Conservation (phyloP, 2,329 filamentous ascomycete genomes). For the Calonectria pseudoreteaudii region DNA sequence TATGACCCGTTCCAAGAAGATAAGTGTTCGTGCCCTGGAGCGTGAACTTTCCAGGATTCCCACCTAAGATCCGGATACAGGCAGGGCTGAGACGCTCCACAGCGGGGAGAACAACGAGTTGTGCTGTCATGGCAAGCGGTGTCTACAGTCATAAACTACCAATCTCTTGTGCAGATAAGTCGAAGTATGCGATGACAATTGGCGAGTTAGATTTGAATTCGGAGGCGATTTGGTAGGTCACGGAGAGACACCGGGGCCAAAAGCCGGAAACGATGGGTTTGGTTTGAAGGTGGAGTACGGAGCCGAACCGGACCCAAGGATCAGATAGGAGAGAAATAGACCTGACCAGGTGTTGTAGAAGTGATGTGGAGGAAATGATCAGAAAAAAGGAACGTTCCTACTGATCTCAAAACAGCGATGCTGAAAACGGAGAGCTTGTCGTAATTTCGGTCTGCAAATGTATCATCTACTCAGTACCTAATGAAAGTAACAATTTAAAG, state of each 20-base stretch:
- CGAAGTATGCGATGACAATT: background rate
- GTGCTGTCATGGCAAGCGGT: constrained; percentile 63
- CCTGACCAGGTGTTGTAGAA: too few relatives aligned
- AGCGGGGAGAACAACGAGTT: constrained; percentile 74
- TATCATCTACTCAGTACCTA: background rate
- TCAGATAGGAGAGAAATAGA: background rate
- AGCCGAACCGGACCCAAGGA: constrained; percentile 11
- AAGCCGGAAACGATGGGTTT: background rate
- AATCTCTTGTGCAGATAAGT: background rate
- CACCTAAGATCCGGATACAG: constrained; percentile 87
- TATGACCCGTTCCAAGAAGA: constrained; percentile 80
- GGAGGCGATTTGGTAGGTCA: background rate
- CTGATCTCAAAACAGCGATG: background rate
- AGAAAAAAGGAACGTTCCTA: background rate
- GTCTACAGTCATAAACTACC: background rate
- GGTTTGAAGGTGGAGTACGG: constrained; percentile 9
- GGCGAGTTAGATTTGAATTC: background rate
- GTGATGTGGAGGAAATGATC: background rate
- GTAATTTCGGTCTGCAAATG: constrained; percentile 25
- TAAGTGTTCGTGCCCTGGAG: constrained; percentile 94
- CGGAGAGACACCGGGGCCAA: constrained; percentile 1
- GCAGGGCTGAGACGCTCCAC: constrained; percentile 82
- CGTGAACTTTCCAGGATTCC: constrained; percentile 87
- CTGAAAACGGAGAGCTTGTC: background rate
- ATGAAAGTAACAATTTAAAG: constrained; percentile 24